Evolutionary conservation across 805 yeast species (phyloP), one percentile per base, ranked within the genome.

Genomic region (Cyberlindnera misumaiensis): DNA sequence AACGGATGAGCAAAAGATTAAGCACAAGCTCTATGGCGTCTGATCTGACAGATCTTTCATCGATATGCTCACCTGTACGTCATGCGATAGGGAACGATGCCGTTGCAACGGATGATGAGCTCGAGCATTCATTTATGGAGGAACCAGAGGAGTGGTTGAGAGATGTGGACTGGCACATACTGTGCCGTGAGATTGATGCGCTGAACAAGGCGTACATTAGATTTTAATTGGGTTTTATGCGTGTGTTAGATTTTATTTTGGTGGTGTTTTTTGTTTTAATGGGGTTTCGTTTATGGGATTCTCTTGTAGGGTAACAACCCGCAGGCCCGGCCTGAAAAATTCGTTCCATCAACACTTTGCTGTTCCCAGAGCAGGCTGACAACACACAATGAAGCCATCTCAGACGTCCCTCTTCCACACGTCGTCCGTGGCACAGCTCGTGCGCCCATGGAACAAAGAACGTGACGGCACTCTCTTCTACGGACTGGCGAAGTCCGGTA

Each of bases 401-500:
- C 52, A 58, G 27, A 58, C 68, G 4, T 60, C 65, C 26, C 55
- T 58, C 26, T 77, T 79, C 54, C 76, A 69, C 36, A 64, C 64
- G 40, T 64, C 80, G 4, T 55, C 68, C 6, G 48, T 55, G 5
- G 39, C 72, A 17, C 67, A 65, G 36, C 72, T 89, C 41, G 75
- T 82, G 45, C 75, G 94, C 49, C 97, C 97, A 30, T 88, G 96
- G 96, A 83, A 84, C 54, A 82, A 81, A 28, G 83, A 72, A 60
- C 75, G 75, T 49, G 93, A 87, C 51, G 95, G 95, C 13, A 76
- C 85, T 30, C 69, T 85, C 15, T 88, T 84, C 68, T 88, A 88
- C 57, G 96, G 96, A 34, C 52, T 65, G 18, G 66, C 81, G 12
- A 88, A 84, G 56, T 58, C 80, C 8, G 97, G 97, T 40, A 79